Percentiles rank a stretch among this genome's conserved stretches.
Evolutionary conservation across 768 basidiomycete species (phyloP).

Genomic region (Fistulinella prunicolor): DNA sequence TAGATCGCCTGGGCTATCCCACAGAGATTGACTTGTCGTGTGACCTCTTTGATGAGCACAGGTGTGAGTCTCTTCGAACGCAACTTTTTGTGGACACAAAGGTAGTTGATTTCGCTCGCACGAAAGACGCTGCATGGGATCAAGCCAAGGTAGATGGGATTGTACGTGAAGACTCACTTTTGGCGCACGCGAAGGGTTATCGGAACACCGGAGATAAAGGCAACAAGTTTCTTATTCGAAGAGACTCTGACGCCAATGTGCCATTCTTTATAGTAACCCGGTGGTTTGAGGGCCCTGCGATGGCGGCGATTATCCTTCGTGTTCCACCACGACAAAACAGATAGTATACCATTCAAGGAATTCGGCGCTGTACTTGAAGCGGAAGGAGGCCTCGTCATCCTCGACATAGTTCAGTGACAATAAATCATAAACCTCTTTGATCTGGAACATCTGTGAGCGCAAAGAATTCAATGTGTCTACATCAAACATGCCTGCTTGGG

Average conservation of each 20-base stretch:
- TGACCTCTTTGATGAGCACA: constrained; percentile 96
- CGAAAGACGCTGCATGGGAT: constrained; percentile 52
- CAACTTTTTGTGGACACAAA: constrained; percentile 96
- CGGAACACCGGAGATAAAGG: constrained; percentile 94
- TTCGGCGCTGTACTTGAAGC: constrained; percentile 93
- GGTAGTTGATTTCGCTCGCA: constrained; percentile 93
- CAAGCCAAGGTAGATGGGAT: constrained; percentile 2
- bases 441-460: constrained; percentile 40
- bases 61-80: constrained; percentile 94
- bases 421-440: constrained; percentile 88
- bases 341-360: constrained; percentile 79
- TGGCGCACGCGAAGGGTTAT: constrained; percentile 79
- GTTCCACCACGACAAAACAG: neutral
- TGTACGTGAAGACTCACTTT: constrained; percentile 51
- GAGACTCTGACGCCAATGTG: constrained; percentile 92
- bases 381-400: constrained; percentile 93
- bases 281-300: constrained; percentile 87
- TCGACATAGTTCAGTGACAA: constrained; percentile 95
- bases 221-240: constrained; percentile 90
- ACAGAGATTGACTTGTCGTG: constrained; percentile 83
- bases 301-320: neutral
- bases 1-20: constrained; percentile 97
- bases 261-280: constrained; percentile 93
- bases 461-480: neutral
- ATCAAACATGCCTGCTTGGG: constrained; percentile 55